Percentiles rank a stretch among this genome's conserved stretches.
Evolutionary conservation across 345 rosid genomes (phyloP).

Genomic region (Populus ilicifolia): DNA sequence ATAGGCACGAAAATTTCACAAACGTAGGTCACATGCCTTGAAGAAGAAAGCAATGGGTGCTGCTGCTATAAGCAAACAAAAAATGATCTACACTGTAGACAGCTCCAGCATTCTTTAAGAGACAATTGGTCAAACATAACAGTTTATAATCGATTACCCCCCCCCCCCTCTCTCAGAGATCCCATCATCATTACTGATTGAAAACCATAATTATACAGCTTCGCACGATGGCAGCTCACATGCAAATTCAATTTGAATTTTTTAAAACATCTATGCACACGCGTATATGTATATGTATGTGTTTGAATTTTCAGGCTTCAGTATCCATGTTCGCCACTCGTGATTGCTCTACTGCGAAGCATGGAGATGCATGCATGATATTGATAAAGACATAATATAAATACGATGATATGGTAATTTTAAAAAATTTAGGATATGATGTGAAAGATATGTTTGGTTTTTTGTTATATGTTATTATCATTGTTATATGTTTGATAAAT

Average conservation of each 20-base stretch:
- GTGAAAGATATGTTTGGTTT: too few relatives aligned
- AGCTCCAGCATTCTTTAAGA: slow-evolving; percentile 23
- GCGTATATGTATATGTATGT: too few relatives aligned
- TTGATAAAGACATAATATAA: too few relatives aligned
- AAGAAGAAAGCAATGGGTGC: neutral
- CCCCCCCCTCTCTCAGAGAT: neutral
- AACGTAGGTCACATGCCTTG: neutral
- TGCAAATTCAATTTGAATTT: neutral
- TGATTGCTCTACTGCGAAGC: too few relatives aligned
- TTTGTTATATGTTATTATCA: too few relatives aligned
- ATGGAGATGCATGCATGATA: too few relatives aligned
- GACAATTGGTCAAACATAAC: slow-evolving; percentile 15
- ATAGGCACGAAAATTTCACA: neutral
- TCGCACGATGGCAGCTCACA: neutral
- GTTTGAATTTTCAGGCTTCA: too few relatives aligned
- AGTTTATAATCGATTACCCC: neutral
- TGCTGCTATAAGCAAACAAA: neutral
- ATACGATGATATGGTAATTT: too few relatives aligned
- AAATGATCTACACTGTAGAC: neutral
- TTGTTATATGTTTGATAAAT: too few relatives aligned
- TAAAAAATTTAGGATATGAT: too few relatives aligned
- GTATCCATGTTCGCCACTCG: too few relatives aligned
- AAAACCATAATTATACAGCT: neutral
- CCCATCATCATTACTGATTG: neutral
- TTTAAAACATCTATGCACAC: too few relatives aligned